Percentiles rank a stretch among this genome's conserved stretches.
phyloP scores from a whole-genome alignment of 805 yeast genomes.

The Candida berthetii region DNA sequence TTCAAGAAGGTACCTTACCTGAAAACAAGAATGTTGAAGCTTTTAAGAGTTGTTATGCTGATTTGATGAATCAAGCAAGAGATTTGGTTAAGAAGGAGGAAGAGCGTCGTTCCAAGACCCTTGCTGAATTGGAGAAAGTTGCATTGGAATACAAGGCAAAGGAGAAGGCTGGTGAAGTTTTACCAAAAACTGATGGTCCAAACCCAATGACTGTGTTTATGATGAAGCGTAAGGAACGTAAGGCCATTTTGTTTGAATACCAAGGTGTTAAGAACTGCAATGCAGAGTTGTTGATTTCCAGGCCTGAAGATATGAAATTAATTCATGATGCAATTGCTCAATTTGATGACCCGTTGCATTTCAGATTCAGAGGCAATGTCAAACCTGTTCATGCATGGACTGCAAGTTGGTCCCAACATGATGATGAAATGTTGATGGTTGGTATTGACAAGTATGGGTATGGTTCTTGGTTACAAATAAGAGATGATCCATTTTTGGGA shows the following conservation, averaged over 20 bases:
- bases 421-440: slow-evolving; percentile 80
- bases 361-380: slow-evolving; percentile 55
- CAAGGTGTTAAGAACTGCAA: slow-evolving; percentile 83
- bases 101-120: slow-evolving; percentile 44
- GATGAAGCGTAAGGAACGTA: slow-evolving; percentile 74
- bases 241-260: slow-evolving; percentile 84
- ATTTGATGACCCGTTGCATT: slow-evolving; percentile 55
- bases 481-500: slow-evolving; percentile 92
- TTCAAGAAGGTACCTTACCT: slow-evolving; percentile 84
- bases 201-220: slow-evolving; percentile 49
- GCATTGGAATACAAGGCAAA: slow-evolving; percentile 50
- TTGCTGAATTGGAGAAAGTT: slow-evolving; percentile 53
- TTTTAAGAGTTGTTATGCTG: slow-evolving; percentile 71
- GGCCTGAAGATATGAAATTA: slow-evolving; percentile 80
- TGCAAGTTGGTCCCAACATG: slow-evolving; percentile 76
- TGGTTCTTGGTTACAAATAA: slow-evolving; percentile 89
- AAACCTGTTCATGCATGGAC: slow-evolving; percentile 90
- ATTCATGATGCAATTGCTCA: slow-evolving; percentile 47
- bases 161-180: slow-evolving; percentile 27
- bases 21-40: slow-evolving; percentile 78
- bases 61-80: slow-evolving; percentile 56
- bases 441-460: slow-evolving; percentile 93
- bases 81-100: slow-evolving; percentile 62
- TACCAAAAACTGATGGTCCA: slow-evolving; percentile 21
- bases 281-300: slow-evolving; percentile 77